phyloP scores from a whole-genome alignment of 2,329 filamentous ascomycete genomes.

The Fonsecaea pugnacius region DNA sequence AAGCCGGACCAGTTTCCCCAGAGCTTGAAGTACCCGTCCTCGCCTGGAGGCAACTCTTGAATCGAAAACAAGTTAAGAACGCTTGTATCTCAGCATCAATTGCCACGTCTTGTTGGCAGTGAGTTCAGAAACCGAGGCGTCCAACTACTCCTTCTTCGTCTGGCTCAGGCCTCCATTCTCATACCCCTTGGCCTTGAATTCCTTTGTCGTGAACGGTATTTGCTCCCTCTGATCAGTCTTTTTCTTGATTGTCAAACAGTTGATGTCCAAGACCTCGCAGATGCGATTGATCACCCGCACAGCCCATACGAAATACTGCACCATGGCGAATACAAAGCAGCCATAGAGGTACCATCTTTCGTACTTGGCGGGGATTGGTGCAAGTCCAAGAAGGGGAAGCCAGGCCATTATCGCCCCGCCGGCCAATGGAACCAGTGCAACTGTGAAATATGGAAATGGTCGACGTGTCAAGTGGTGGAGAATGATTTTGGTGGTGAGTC shows the following conservation, averaged over 20 bases:
- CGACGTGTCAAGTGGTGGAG: constrained; percentile 91
- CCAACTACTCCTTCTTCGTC: constrained; percentile 28
- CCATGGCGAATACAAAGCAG: constrained; percentile 79
- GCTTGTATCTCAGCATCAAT: neutral
- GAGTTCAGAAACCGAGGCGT: neutral
- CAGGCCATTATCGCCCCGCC: constrained; percentile 83
- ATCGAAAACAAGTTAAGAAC: neutral
- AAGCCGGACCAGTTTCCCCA: neutral
- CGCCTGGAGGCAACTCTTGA: neutral
- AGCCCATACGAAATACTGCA: constrained; percentile 94
- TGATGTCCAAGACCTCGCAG: constrained; percentile 89
- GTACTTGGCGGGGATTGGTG: constrained; percentile 61
- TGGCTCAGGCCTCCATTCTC: constrained; percentile 23
- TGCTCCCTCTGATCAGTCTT: constrained; percentile 20
- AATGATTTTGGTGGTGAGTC: constrained; percentile 99
- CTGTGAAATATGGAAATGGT: constrained; percentile 95
- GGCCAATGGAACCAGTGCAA: constrained; percentile 84
- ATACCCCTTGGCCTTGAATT: constrained; percentile 1
- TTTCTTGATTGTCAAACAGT: constrained; percentile 79
- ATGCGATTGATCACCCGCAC: constrained; percentile 88
- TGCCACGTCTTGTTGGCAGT: neutral
- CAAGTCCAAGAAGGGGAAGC: constrained; percentile 74
- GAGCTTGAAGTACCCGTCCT: neutral
- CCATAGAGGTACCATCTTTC: constrained; percentile 82
- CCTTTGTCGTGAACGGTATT: neutral